Percentiles rank a stretch among this genome's conserved stretches.
Evolutionary conservation across 2,329 filamentous ascomycete species (phyloP).

Genomic region (Escovopsis weberi): DNA sequence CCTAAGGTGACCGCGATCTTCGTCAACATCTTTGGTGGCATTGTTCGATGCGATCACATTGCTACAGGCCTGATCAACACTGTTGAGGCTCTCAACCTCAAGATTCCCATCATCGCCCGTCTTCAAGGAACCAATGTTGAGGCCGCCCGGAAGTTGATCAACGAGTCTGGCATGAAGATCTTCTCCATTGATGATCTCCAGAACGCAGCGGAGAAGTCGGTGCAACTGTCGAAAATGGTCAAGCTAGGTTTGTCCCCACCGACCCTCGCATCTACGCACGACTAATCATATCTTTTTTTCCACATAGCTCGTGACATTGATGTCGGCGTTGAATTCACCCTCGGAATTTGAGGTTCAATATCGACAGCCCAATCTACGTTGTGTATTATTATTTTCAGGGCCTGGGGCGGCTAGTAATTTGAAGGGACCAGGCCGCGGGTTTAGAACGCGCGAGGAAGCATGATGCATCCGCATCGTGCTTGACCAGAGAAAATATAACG

Average conservation of each 20-base stretch:
- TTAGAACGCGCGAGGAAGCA: too few species aligned
- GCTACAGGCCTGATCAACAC: slow-evolving; percentile 92
- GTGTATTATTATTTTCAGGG: too few species aligned
- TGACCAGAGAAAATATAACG: too few species aligned
- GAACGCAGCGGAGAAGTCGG: slow-evolving; percentile 91
- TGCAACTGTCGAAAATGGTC: slow-evolving; percentile 98
- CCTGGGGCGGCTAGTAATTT: too few species aligned
- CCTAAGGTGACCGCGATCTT: slow-evolving; percentile 98
- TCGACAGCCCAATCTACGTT: not conserved
- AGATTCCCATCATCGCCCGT: slow-evolving; percentile 92
- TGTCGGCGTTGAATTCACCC: slow-evolving; percentile 86
- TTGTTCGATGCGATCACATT: slow-evolving; percentile 95
- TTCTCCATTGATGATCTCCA: slow-evolving; percentile 99
- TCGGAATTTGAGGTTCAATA: slow-evolving; percentile 60
- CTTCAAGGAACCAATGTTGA: slow-evolving; percentile 98
- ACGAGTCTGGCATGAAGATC: slow-evolving; percentile 97
- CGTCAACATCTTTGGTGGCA: slow-evolving; percentile 99
- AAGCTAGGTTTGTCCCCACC: slow-evolving; percentile 65
- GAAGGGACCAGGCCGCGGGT: too few species aligned
- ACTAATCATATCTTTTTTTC: not conserved
- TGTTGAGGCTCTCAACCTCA: slow-evolving; percentile 84
- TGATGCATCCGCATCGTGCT: too few species aligned
- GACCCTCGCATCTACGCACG: not conserved
- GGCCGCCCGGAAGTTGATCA: slow-evolving; percentile 80
- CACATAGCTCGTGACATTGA: slow-evolving; percentile 76